A percentile compares a stretch with the other conserved stretches of the same genome.
These are phyloP conservation scores for Candida tropicalis DNA, from an alignment of 1,139 yeast genomes.

Conservation along the genomic window DNA sequence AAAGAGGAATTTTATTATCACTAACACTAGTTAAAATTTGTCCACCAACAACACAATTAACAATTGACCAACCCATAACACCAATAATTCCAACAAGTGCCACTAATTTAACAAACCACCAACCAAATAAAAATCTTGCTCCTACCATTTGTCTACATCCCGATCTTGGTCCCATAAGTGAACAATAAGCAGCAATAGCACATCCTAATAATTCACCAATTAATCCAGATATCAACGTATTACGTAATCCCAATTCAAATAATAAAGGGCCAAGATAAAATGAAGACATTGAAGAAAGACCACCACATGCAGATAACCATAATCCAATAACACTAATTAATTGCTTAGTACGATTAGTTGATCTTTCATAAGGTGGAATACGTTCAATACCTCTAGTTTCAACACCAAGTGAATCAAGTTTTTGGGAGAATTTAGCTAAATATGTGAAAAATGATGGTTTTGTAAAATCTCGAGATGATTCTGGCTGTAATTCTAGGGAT, in stretches of 20 bases:
- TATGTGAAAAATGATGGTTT: slow-evolving; percentile 8
- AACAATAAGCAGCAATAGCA: slow-evolving; percentile 74
- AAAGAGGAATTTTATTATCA: slow-evolving; percentile 62
- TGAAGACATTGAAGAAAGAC: slow-evolving; percentile 82
- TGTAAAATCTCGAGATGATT: too few species aligned
- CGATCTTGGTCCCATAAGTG: slow-evolving; percentile 84
- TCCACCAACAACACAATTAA: slow-evolving; percentile 84
- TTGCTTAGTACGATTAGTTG: slow-evolving; percentile 49
- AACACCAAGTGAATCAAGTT: slow-evolving; percentile 53
- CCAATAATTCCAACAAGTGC: slow-evolving; percentile 71
- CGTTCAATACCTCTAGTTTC: slow-evolving; percentile 85
- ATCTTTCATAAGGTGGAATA: slow-evolving; percentile 68
- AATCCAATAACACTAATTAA: slow-evolving; percentile 67
- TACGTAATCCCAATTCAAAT: slow-evolving; percentile 66
- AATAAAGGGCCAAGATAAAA: slow-evolving; percentile 73
- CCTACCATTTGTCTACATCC: slow-evolving; percentile 88
- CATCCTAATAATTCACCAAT: slow-evolving; percentile 70
- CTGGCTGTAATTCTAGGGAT: not conserved
- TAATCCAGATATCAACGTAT: slow-evolving; percentile 62
- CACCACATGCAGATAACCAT: slow-evolving; percentile 86
- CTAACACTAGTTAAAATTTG: slow-evolving; percentile 71
- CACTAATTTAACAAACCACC: slow-evolving; percentile 78
- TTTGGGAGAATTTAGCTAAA: slow-evolving; percentile 22
- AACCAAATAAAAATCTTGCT: slow-evolving; percentile 77
- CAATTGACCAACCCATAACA: slow-evolving; percentile 85